Evolutionary conservation across 2,329 filamentous ascomycete species (phyloP), one percentile per base, ranked within the genome.

Genomic region (Septoria petroselini): DNA sequence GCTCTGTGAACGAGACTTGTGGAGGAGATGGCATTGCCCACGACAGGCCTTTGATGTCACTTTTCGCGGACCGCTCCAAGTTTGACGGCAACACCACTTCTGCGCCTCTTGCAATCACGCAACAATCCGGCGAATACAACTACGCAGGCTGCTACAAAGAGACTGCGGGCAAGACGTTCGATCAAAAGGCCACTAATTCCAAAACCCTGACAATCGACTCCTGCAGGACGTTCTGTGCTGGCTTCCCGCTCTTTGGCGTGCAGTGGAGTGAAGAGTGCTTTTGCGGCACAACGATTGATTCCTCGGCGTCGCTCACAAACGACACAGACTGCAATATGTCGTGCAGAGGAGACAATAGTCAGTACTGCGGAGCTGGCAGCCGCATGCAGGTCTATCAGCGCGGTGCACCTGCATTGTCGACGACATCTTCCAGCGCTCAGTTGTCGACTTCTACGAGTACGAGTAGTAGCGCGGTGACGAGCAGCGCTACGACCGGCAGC

Each of bases 141-240:
- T 65, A 53, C 41, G 47, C 51, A 3, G 54, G 57, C 35, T 67
- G 64, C 34, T 46, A 46, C 17, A 30, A 37, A 15, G 43, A 46
- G 15, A 46, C 19, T 6, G 19, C 14, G 45, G 49, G 38, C 38
- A 50, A 51, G 19, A 54, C 48, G 2, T 50, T 52, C 9, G 54
- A 47, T 3, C 54, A 56, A 37, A 59, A 56, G 15, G 35, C 60
- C n/a, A 54, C 53, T 1, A 48, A 11, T 1, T 54, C 53, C 23
- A 48, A 50, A 11, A 61, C 47, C 41, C 66, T 71, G 68, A 70
- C 71, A 7, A 53, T 72, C 4, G 66, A 70, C 27, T 59, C 53
- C 48, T 72, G 69, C 53, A 62, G 64, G 3, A 41, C 55, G 15
- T 70, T 55, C 55, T 66, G 63, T 59, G 46, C 48, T 27, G 59